phyloP scores from a whole-genome alignment of 495 filamentous ascomycete species.

The Hamigera avellanea region DNA sequence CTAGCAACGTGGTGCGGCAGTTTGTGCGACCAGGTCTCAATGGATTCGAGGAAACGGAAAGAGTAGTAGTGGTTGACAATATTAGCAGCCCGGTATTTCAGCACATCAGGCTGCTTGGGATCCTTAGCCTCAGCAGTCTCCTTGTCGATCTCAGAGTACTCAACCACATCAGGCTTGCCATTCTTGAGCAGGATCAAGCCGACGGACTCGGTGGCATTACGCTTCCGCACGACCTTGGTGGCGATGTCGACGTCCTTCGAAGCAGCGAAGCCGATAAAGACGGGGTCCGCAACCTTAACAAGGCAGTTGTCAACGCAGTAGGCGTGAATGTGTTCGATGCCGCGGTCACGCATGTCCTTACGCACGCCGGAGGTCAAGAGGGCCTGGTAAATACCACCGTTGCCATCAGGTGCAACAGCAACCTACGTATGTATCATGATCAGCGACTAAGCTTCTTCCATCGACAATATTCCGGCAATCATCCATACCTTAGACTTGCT shows the following conservation, averaged over 20 bases:
- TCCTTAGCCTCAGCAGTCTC: slow-evolving; percentile 82
- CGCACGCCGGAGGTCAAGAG: slow-evolving; percentile 73
- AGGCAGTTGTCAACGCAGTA: slow-evolving; percentile 99
- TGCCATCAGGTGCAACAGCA: slow-evolving; percentile 96
- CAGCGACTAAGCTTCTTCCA: background rate
- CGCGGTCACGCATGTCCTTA: slow-evolving; percentile 76
- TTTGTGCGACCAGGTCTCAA: slow-evolving; percentile 72
- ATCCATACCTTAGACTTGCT: slow-evolving; percentile 63
- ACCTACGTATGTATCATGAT: slow-evolving; percentile 31
- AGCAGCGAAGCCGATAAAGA: slow-evolving; percentile 89
- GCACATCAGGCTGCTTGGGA: slow-evolving; percentile 63
- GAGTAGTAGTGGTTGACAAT: slow-evolving; percentile 99
- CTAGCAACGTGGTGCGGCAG: slow-evolving; percentile 91
- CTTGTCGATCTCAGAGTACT: slow-evolving; percentile 95
- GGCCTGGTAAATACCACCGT: slow-evolving; percentile 93
- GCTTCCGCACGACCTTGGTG: slow-evolving; percentile 97
- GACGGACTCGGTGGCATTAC: slow-evolving; percentile 91
- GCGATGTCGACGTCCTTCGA: slow-evolving; percentile 88
- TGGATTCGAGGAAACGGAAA: slow-evolving; percentile 81
- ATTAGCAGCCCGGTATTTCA: slow-evolving; percentile 96
- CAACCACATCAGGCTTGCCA: slow-evolving; percentile 93
- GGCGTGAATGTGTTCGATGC: slow-evolving; percentile 90
- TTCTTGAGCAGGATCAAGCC: slow-evolving; percentile 91
- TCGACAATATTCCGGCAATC: background rate
- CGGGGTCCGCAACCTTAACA: slow-evolving; percentile 92